Conservation (phyloP, 2,329 filamentous ascomycete species). For the Coniochaeta sp. region DNA sequence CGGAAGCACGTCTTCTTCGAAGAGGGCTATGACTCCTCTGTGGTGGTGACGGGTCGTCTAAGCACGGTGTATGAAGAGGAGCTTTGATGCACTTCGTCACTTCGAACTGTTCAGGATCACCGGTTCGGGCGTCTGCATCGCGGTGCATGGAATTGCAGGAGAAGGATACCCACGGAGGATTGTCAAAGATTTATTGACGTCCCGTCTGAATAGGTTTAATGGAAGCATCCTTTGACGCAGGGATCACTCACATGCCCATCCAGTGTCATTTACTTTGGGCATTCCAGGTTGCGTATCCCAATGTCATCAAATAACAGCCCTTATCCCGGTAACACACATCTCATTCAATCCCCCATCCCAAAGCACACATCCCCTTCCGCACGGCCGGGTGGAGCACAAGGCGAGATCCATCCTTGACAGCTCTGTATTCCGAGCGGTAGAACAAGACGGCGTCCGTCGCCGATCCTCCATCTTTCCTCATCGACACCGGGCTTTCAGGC, state of each 20-base stretch:
- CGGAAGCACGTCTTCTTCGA: no score
- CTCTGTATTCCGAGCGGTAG: constrained; percentile 72
- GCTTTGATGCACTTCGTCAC: neutral
- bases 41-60: no score
- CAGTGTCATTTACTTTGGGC: no score
- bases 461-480: constrained; percentile 8
- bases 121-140: no score
- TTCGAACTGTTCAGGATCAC: no score
- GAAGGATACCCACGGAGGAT: neutral
- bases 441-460: constrained; percentile 31
- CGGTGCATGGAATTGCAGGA: neutral
- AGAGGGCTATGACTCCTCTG: no score
- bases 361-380: constrained; percentile 34
- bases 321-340: no score
- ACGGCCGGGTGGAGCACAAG: constrained; percentile 72
- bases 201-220: constrained; percentile 3
- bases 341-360: no score
- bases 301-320: no score
- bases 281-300: no score
- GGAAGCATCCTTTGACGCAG: constrained; percentile 5
- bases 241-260: no score
- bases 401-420: constrained; percentile 65
- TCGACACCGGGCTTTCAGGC: neutral
- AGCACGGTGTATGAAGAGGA: no score
- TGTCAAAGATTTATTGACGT: neutral